These are phyloP conservation scores for Parietichytrium sp. DNA, from an alignment of 108 stramenopile genomes.

Conservation along the genomic window DNA sequence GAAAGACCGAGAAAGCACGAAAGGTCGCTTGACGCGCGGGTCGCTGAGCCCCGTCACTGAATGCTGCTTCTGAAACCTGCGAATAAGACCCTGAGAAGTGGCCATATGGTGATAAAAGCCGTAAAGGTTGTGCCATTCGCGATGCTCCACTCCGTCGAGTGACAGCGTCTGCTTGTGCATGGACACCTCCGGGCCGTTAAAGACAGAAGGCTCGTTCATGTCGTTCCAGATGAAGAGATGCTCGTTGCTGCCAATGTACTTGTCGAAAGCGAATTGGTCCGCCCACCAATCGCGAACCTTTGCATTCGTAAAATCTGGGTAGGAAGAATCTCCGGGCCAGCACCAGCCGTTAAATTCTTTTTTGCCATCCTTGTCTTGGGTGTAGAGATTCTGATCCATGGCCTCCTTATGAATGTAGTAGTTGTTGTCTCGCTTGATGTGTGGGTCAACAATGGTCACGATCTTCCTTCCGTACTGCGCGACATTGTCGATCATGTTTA, in stretches of 20 bases:
- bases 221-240: constrained; percentile 95
- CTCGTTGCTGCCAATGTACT: constrained; percentile 83
- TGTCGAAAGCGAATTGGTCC: constrained; percentile 82
- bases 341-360: constrained; percentile 99
- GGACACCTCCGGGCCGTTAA: constrained; percentile 98
- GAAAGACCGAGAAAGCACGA: constrained; percentile 92
- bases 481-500: constrained; percentile 84
- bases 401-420: constrained; percentile 95
- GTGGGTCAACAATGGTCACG: constrained; percentile 99
- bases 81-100: constrained; percentile 81
- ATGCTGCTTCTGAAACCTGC: constrained; percentile 56
- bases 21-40: constrained; percentile 87
- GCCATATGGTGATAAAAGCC: constrained; percentile 96
- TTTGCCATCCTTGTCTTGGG: constrained; percentile 80
- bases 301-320: constrained; percentile 92
- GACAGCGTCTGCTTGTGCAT: constrained; percentile 88
- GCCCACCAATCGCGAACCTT: constrained; percentile 95
- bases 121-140: constrained; percentile 99
- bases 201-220: constrained; percentile 99
- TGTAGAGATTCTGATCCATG: constrained; percentile 80
- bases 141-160: constrained; percentile 85
- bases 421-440: constrained; percentile 89
- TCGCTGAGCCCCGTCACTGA: too few species aligned
- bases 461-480: constrained; percentile 83
- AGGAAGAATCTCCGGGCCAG: constrained; percentile 97